Evolutionary conservation across 2,329 filamentous ascomycete genomes (phyloP), one percentile per base, ranked within the genome.

Genomic region (Alternaria brassicae): DNA sequence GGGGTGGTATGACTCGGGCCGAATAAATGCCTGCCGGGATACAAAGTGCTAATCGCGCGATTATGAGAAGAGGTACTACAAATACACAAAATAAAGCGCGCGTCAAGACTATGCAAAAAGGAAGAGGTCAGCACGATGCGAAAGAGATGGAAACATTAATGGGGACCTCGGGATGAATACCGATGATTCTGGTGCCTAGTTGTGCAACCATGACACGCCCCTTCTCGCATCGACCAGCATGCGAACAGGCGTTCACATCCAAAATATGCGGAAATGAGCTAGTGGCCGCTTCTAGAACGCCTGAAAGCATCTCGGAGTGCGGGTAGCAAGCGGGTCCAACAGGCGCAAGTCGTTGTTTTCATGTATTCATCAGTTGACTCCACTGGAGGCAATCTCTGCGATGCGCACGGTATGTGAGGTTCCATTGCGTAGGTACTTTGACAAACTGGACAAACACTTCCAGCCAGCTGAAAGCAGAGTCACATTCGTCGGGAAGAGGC

Each of bases 211-310:
- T 40, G 53, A 58, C 50, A 57, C 60, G 60, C 53, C 53, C 56
- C 59, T 51, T 53, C 28, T 34, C 61, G 65, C 65, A 62, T 58
- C 61, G 53, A 39, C 65, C 65, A 67, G 48, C 50, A 62, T 66
- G 65, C 61, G 65, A 53, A 58, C 63, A 53, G 37, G 41, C 48
- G 30, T 48, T 41, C 45, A 54, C 52, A 53, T 56, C 54, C 52
- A 54, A 57, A 53, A 45, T 44, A 27, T 60, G 56, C 61, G 62
- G 49, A 54, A 66, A 56, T 48, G 55, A 54, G 53, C 49, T 56
- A 66, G 65, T 63, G 52, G 61, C 61, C 54, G 65, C 61, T 66
- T 64, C 56, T 60, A 48, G 56, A 61, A 62, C 50, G 51, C 47
- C 40, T 61, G 41, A 41, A 30, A 48, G 40, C 48, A 51, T 47